Base-by-base conservation (phyloP, 2,329 filamentous ascomycete genomes). In the Aspergillus fumigatiaffinis region DNA sequence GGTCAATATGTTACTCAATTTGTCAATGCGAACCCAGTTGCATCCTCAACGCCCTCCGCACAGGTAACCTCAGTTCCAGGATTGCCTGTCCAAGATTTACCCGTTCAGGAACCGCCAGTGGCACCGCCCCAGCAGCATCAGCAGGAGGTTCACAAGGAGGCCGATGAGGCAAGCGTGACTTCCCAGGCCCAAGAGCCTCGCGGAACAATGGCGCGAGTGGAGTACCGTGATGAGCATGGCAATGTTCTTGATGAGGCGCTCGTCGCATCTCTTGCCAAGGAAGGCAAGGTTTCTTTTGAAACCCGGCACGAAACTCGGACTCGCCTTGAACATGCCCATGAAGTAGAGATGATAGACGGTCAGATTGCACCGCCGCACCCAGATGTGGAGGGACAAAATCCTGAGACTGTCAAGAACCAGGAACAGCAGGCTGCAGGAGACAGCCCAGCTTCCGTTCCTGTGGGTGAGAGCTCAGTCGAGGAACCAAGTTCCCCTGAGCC, bases 261-360 rank as follows among this genome's bases (percentile, higher is more conserved):
- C 72, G 92, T 99, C 58, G 85, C 89, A 68, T 85, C 84, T 21
- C 84, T 99, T 32, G 63, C 72, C 25, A 71, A 72, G 47, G 85
- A 93, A 73, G 94, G 93, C 68, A 95, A 96, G 76, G 92, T 97
- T 58, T 91, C 91, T 68, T 97, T 99, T 78, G 87, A 95, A 78
- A 97, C 94, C 12, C 89, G 88, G 64, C 97, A 97, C 72, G 93
- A 97, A 80, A 97, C 93, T n/a, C 85, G 90, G 63, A 97, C 92
- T 8, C 87, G 91, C 57, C 76, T 97, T 55, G 84, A 84, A 53
- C 74, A 86, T 47, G 94, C 92, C 58, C 91, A 92, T 63, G 90
- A 95, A 70, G 76, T 96, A n/a, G 67, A 71, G 17, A 64, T 73
- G 50, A 63, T 74, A 25, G 68, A 78, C 55, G 72, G 71, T 38